Evolutionary conservation across 306 rosid genomes (phyloP), one percentile per base, ranked within the genome.

Genomic region (Erythrophleum fordii): DNA sequence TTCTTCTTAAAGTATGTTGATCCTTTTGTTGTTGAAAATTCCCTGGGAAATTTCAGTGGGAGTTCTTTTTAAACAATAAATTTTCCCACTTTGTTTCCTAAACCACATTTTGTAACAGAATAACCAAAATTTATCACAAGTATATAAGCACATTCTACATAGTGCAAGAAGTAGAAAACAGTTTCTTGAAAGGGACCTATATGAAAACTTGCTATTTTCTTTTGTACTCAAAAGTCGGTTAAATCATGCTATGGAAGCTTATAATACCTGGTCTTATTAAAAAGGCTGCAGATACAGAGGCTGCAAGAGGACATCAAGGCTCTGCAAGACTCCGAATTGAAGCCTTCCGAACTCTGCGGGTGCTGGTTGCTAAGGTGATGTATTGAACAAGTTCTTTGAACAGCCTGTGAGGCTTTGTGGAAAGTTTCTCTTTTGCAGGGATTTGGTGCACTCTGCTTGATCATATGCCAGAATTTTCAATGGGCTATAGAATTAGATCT

Each of bases 221-320:
- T 77, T 81, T 51, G 18, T 83, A 42, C 66, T 60, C 13, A 28
- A 48, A 72, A 77, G 44, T 76, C 82, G 28, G 67, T 74, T 52
- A 66, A 39, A 53, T 67, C 18, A 51, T 73, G 17, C 31, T 17
- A 35, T 69, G 62, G 22, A 18, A 67, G 53, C 71, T 71, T 65
- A 58, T 83, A 77, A 65, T 79, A 69, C 68, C 72, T 87, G 77
- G 35, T 81, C 75, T 82, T 75, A 29, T 86, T 78, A 56, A 78
- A 48, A 86, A 95, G 99, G 93, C 80, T 85, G 99, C 99, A 79
- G 98, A 93, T 72, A 86, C 81, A 51, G 99, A 95, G 92, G 98
- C 90, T 60, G 82, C 87, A 58, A 88, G 86, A 86, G 99, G 99
- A 84, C 99, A 95, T 79, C 86, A 28, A 52, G 99, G 99, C 64